Evolutionary conservation across 2,329 filamentous ascomycete genomes (phyloP).

Genomic region (Hymenoscyphus occultus): DNA sequence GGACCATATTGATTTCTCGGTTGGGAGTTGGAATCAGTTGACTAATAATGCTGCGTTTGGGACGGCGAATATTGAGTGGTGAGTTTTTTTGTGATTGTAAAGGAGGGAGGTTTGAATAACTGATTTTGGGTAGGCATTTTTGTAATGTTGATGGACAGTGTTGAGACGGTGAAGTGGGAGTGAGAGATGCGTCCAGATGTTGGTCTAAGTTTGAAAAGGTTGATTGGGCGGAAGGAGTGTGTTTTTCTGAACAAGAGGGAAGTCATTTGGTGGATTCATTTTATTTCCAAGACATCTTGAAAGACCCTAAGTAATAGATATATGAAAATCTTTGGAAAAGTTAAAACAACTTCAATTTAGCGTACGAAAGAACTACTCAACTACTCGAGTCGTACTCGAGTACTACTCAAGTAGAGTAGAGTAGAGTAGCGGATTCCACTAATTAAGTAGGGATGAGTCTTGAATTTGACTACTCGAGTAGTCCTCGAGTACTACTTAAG

Average conservation of each 20-base stretch:
- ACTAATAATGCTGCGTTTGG: constrained; percentile 14
- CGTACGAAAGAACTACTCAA: too few relatives aligned
- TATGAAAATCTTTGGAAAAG: not conserved
- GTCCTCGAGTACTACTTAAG: too few relatives aligned
- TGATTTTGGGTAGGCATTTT: not conserved
- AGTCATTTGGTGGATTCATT: not conserved
- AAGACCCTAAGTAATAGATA: not conserved
- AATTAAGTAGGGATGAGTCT: too few relatives aligned
- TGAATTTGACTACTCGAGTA: too few relatives aligned
- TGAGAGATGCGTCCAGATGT: not conserved
- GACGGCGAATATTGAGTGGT: constrained; percentile 14
- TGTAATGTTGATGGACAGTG: constrained; percentile 9
- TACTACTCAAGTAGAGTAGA: too few relatives aligned
- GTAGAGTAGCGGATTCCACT: too few relatives aligned
- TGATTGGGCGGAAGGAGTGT: not conserved
- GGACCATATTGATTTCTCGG: constrained; percentile 18
- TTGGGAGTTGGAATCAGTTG: constrained; percentile 17
- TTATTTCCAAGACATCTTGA: too few relatives aligned
- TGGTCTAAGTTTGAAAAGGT: not conserved
- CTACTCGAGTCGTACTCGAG: too few relatives aligned
- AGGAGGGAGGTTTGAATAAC: not conserved
- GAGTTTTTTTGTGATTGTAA: not conserved
- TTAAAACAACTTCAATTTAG: too few relatives aligned
- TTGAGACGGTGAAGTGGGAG: not conserved
- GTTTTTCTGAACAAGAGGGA: not conserved